Evolutionary conservation across 1,139 yeast species (phyloP), one percentile per base, ranked within the genome.

Genomic region (Blastobotrys illinoisensis): DNA sequence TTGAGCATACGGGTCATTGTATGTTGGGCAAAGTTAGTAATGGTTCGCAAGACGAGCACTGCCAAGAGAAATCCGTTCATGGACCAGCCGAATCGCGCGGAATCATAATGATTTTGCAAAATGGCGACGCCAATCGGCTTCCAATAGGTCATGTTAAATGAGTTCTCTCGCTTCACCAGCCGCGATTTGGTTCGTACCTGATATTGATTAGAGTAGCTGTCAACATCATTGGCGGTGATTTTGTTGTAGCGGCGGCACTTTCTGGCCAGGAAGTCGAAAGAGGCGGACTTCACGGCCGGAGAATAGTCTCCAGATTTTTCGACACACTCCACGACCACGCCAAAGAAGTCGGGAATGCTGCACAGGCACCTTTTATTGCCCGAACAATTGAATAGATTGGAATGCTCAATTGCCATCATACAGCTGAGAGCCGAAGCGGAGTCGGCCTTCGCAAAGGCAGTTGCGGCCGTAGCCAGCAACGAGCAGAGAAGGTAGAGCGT

Each of bases 1-100:
- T 67, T 62, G 43, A 73, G 69, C 20, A 74, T 54, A 1, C 65
- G 58, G 16, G 83, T 82, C 53, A 51, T 47, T 13, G 56, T 26
- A n/a, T 49, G 43, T 40, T 53, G 53, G 43, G 51, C 20, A 14
- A 54, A 28, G 47, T 61, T 49, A 9, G 53, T 47, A 6, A 57
- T 7, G 9, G 59, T 52, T 3, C 63, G 54, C 13, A 61, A 21
- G 5, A 56, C 24, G 18, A 68, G 24, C 63, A 52, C 57, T 67
- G 69, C 61, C 66, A 71, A 64, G 72, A 69, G 46, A 70, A 48
- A 52, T 74, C 47, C 47, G 9, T 26, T 5, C 32, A 26, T 26
- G 32, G 32, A 5, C 32, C 32, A 26, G 32, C 32, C 32, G 9
- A 26, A 26, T 26, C 9, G 6, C 9, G 32, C 32, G 3, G 32